Base-by-base conservation (phyloP, 345 rosid genomes). In the Salix dunnii region DNA sequence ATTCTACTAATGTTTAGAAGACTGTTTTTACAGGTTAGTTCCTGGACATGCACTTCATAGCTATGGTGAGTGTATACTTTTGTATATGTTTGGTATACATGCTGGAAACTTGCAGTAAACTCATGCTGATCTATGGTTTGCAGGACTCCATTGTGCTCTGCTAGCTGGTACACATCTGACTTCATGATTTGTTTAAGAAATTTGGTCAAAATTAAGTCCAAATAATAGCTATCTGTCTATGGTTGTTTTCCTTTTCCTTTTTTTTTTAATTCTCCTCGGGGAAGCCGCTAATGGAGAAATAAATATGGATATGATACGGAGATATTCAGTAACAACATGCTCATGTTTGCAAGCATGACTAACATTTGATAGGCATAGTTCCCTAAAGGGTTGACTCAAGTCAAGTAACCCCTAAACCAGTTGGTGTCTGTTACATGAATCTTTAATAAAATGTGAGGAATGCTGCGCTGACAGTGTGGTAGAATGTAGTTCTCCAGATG, bases 101-200 rank as follows among this genome's bases (percentile, higher is more conserved):
- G 73, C 62, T 81, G 46, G 70, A 62, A 21, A 53, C 48, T 70
- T 63, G 17, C 62, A 27, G 73, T 68, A 62, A 76, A 72, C 55
- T 81, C 25, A 78, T 63, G 75, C 38, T 63, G 7, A 38, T 74
- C 73, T 73, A 58, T 75, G 30, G 71, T 72, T 76, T 82, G 78
- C 92, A 94, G 98, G 97, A 70, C 86, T 94, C 40, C 97, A 94
- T 70, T 94, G 97, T 85, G 97, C 97, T 17, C 82, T 86, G 27
- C 89, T 94, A 68, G 97, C 97, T 72, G 98, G 98, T 92, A 87
- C 13, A 58, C 60, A n/a, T 42, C 3, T n/a, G 8, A n/a, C 38
- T 51, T 63, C 27, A 23, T 30, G n/a, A 16, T 66, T 33, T 43
- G 11, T 42, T 72, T 2, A 63, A 60, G 38, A 61, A 42, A 48